Base-by-base conservation (phyloP, 1,139 yeast species). In the Entelexis sorbosivorans region DNA sequence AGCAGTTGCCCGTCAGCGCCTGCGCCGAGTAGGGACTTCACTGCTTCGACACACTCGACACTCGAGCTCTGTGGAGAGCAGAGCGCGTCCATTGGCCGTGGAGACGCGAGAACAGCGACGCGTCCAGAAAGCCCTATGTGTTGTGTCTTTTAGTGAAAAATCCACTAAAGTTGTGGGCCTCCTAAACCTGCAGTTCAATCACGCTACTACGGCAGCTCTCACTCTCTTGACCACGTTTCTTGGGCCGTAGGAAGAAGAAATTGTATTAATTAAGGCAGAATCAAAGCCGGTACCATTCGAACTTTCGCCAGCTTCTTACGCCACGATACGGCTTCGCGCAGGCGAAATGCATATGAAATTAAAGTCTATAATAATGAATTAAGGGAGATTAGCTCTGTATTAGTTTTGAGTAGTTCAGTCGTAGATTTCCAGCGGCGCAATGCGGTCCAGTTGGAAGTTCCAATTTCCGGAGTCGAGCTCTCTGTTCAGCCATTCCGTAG, bases 351-450 rank as follows among this genome's bases (percentile, higher is more conserved):
- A n/a, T n/a, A n/a, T n/a, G n/a, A n/a, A n/a, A n/a, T n/a, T n/a
- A n/a, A n/a, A 28, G 31, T 28, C 31, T 32, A 32, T 32, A 32
- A 14, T 13, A 10, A 31, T 10, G 33, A 31, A 11, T n/a, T 22
- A 14, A 19, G 24, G 9, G 17, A 17, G 13, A 19, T 16, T 2
- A 35, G 24, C n/a, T 19, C 5, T 17, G 36, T 9, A 34, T 4
- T 4, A 17, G 28, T 3, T 14, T 19, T 7, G 13, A n/a, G 29
- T 22, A 22, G 11, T 1, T 29, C 16, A 91, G 63, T 89, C 95
- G 66, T 85, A 91, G 51, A 91, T 91, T 65, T 91, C 97, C 54
- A 91, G 79, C 2, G 99, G 99, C 10, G 97, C 96, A 44, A 91
- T 72, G 63, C 95, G 79, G 64, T 91, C 99, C 50, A 94, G 82